Evolutionary conservation across 352 stramenopile species (phyloP).

Genomic region (Globisporangium emineosum): DNA sequence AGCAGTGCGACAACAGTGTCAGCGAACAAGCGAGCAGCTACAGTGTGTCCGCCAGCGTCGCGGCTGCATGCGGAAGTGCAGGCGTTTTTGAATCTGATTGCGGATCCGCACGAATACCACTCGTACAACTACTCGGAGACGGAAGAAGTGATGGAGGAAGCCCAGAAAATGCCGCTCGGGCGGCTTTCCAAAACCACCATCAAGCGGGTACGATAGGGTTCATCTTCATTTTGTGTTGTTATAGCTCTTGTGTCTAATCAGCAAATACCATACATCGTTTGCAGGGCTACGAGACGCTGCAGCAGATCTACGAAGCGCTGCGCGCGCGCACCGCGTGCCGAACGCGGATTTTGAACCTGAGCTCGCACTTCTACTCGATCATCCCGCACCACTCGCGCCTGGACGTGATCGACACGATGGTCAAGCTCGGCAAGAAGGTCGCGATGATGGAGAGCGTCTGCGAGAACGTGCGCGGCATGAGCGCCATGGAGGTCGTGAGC

Average conservation of each 20-base stretch:
- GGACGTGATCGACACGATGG: conserved; percentile 62
- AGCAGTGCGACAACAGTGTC: background rate
- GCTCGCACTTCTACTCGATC: conserved; percentile 65
- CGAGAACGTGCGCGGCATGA: conserved; percentile 39
- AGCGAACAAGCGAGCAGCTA: background rate
- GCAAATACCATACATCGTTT: conserved; percentile 12
- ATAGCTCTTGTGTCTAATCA: background rate
- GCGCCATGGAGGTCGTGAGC: conserved; percentile 30
- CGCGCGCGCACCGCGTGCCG: conserved; percentile 34
- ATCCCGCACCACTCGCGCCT: conserved; percentile 55
- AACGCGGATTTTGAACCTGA: conserved; percentile 39
- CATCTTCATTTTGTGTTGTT: background rate
- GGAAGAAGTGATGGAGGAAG: conserved; percentile 36
- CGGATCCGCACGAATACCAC: conserved; percentile 30
- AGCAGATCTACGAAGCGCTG: conserved; percentile 60
- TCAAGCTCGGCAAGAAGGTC: conserved; percentile 61
- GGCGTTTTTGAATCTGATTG: conserved; percentile 29
- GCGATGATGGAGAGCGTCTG: conserved; percentile 53
- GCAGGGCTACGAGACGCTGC: conserved; percentile 60
- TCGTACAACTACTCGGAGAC: conserved; percentile 34
- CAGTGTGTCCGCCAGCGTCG: conserved; percentile 28
- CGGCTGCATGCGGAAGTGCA: conserved; percentile 46
- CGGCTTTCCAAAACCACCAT: conserved; percentile 57
- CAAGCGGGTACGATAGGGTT: conserved; percentile 43
- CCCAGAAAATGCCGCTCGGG: conserved; percentile 49